Percentiles rank a stretch among this genome's conserved stretches.
phyloP scores from a whole-genome alignment of 2,329 filamentous ascomycete species.

The Apiospora saccharicola region DNA sequence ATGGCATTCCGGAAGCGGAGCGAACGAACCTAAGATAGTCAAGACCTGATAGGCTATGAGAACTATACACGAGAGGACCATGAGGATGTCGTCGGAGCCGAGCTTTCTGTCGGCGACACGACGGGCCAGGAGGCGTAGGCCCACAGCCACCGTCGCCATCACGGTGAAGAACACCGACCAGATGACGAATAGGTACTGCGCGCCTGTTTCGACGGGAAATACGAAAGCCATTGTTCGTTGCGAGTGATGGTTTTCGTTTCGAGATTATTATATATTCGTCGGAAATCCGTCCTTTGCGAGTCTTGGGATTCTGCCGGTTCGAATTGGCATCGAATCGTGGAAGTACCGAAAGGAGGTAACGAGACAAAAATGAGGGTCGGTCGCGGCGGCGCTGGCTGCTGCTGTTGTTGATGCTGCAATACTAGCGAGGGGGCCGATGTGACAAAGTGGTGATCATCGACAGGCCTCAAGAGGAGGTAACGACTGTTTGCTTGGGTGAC shows the following conservation, averaged over 20 bases:
- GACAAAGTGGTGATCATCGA: not conserved
- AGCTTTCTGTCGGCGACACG: conserved; percentile 9
- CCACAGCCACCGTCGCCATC: not conserved
- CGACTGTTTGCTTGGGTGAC: not conserved
- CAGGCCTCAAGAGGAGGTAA: not conserved
- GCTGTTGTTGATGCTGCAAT: not conserved
- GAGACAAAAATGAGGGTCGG: too few relatives aligned
- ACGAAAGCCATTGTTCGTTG: conserved; percentile 11
- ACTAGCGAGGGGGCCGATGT: not conserved
- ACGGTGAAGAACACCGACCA: conserved; percentile 7
- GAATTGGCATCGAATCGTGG: too few relatives aligned
- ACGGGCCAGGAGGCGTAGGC: conserved; percentile 16
- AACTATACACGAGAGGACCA: not conserved
- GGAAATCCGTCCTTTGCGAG: too few relatives aligned
- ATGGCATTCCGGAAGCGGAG: too few relatives aligned
- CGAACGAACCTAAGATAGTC: not conserved
- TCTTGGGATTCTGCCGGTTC: too few relatives aligned
- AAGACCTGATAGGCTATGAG: conserved; percentile 2
- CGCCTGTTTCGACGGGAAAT: conserved; percentile 15
- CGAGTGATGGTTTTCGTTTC: too few relatives aligned
- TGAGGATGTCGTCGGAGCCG: conserved; percentile 20
- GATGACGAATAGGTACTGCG: conserved; percentile 13
- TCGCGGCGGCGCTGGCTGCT: too few relatives aligned
- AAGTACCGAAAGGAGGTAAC: too few relatives aligned
- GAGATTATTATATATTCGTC: too few relatives aligned